Percentiles rank a stretch among this genome's conserved stretches.
Evolutionary conservation across 768 basidiomycete genomes (phyloP).

Genomic region (Trametes maxima): DNA sequence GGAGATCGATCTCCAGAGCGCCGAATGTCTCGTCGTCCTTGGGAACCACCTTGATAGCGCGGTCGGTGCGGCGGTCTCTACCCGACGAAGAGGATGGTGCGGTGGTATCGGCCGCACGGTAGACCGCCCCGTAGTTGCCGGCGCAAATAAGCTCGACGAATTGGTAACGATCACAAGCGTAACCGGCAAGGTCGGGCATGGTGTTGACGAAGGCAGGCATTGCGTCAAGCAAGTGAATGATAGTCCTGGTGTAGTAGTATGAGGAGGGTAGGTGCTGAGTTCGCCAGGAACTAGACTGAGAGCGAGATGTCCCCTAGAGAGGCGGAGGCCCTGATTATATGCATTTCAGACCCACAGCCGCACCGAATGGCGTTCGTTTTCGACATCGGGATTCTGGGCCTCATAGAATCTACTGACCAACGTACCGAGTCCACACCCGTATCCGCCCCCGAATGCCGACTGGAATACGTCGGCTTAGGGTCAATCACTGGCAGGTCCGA

Average conservation of each 20-base stretch:
- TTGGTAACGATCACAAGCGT: slow-evolving; percentile 58
- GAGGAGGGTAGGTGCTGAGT: background rate
- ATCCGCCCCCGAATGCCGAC: no score
- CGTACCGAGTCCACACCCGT: no score
- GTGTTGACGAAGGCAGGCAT: slow-evolving; percentile 14
- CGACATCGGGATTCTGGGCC: no score
- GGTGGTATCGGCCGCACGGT: slow-evolving; percentile 68
- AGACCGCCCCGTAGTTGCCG: slow-evolving; percentile 93
- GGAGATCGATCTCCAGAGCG: slow-evolving; percentile 64
- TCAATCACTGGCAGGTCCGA: no score
- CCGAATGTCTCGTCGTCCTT: background rate
- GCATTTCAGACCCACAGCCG: background rate
- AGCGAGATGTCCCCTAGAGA: background rate
- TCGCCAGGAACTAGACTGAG: slow-evolving; percentile 9
- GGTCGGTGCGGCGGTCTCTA: slow-evolving; percentile 2
- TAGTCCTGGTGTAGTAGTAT: no score
- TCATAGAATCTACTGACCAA: no score
- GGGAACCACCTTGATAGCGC: slow-evolving; percentile 28
- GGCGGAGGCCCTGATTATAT: background rate
- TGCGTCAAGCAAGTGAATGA: slow-evolving; percentile 8
- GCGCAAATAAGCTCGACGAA: slow-evolving; percentile 83
- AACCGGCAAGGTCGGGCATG: slow-evolving; percentile 21
- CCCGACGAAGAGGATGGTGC: background rate
- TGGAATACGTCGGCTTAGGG: no score
- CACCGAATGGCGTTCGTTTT: background rate